Evolutionary conservation across 2,329 filamentous ascomycete species (phyloP), one percentile per base, ranked within the genome.

Genomic region (Phialocephala subalpina): DNA sequence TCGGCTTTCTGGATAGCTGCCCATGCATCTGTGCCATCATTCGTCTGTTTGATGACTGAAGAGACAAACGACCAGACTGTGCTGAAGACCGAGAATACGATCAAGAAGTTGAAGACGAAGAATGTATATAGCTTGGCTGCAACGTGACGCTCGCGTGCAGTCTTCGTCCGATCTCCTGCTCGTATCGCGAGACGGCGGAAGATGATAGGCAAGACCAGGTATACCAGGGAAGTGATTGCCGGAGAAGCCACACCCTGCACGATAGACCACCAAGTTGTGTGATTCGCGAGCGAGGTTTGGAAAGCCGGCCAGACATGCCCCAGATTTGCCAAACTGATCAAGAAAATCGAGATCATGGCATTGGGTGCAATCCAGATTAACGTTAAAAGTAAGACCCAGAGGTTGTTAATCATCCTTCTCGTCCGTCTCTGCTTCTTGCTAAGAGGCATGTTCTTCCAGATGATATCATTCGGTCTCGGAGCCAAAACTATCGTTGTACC

Each of bases 81-180:
- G 53, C 92, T 93, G 78, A 98, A 98, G 16, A 97, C 83, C 12
- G 94, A 97, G 79, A 98, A 98, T 65, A 98, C 90, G 71, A 99
- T 83, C 63, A 99, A 80, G 76, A 98, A 98, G 86, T 99, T 99
- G 84, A 99, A 94, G 60, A 97, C 87, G 79, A 99, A 99, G 82
- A 99, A 99, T 20, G 92, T 87, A 80, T 97, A 99, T 2, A 99
- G 85, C 78, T 97, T 97, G 69, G 88, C 90, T 66, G 96, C 86
- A 60, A 99, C 96, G 78, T 98, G 95, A 35, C 93, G 87, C 77
- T 99, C 96, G 62, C 96, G 89, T 29, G 93, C 92, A 0, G 93
- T 97, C 80, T 98, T 99, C 57, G 93, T 97, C 70, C 92, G 86
- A 76, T 98, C 95, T 69, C 96, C 96, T 4, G 92, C 92, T 71